Evolutionary conservation across 2,329 filamentous ascomycete species (phyloP), one percentile per base, ranked within the genome.

Genomic region (Exophiala xenobiotica): DNA sequence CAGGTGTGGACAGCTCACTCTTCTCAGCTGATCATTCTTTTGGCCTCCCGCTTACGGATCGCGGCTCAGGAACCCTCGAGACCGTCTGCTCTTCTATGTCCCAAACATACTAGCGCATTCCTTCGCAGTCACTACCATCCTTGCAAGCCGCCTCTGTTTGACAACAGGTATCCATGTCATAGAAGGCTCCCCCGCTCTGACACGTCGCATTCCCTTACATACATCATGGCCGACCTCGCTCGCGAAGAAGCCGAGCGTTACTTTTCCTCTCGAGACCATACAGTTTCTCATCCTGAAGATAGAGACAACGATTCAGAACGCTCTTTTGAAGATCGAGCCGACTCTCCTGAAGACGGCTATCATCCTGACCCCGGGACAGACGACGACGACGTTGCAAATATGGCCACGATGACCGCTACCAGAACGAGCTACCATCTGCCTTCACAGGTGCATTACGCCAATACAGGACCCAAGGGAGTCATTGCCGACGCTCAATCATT

Each of bases 401-500:
- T 55, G 44, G 53, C 58, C 29, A 62, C 56, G 40, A 64, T 63
- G 60, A 62, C 61, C 18, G 63, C 60, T 64, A 70, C 53, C 62
- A 70, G 22, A 61, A 63, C 24, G 39, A 67, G 65, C 39, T 75
- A 74, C 58, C 70, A 72, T 46, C 62, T 77, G 23, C 74, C 74
- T 24, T 67, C 68, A 33, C 74, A 71, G 24, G 64, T 67, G 42
- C 76, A 70, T 61, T 71, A 75, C 48, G 74, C 74, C 60, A 77
- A 77, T 56, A 77, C 74, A 6, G 74, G 74, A 0, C 74, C 74
- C 43, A 77, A 77, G 60, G 74, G 74, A 46, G 74, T 77, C 54
- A 77, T 77, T 47, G 74, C 74, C 40, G 74, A 77, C 56, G 74
- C 74, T 23, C 73, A 74, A 53, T 72, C 74, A 42, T 77, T 74